Conservation (phyloP, 345 rosid genomes). For the Eucalyptus leucophloia region DNA sequence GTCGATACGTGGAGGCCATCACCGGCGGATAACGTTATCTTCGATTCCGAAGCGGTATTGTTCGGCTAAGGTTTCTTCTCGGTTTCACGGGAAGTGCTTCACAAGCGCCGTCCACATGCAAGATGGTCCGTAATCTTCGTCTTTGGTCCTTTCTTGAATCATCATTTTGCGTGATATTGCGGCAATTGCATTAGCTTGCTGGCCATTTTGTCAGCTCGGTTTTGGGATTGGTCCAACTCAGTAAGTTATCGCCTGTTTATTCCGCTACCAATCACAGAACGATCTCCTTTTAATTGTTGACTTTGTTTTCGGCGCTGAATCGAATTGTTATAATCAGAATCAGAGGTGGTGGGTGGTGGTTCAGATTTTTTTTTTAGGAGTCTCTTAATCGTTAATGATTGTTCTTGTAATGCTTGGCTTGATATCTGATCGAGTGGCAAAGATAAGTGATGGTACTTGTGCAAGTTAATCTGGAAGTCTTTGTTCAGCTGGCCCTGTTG, state of each 20-base stretch:
- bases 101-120: slow-evolving; percentile 30
- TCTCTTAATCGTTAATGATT: not conserved
- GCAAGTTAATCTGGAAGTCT: not conserved
- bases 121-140: slow-evolving; percentile 22
- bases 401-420: not conserved
- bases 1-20: slow-evolving; percentile 2
- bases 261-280: not conserved
- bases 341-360: not conserved
- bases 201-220: not conserved
- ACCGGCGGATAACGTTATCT: slow-evolving; percentile 12
- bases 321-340: not conserved
- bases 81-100: slow-evolving; percentile 14
- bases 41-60: slow-evolving; percentile 5
- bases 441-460: not conserved
- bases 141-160: not conserved
- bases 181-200: not conserved
- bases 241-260: not conserved
- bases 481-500: not conserved
- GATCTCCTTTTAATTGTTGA: not conserved
- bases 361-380: not conserved
- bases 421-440: not conserved
- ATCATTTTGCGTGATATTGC: not conserved
- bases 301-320: not conserved
- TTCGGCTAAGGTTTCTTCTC: slow-evolving; percentile 27
- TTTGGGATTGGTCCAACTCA: not conserved